Evolutionary conservation across 1,284 basidiomycete species (phyloP).

Genomic region (Fereydounia khargensis): DNA sequence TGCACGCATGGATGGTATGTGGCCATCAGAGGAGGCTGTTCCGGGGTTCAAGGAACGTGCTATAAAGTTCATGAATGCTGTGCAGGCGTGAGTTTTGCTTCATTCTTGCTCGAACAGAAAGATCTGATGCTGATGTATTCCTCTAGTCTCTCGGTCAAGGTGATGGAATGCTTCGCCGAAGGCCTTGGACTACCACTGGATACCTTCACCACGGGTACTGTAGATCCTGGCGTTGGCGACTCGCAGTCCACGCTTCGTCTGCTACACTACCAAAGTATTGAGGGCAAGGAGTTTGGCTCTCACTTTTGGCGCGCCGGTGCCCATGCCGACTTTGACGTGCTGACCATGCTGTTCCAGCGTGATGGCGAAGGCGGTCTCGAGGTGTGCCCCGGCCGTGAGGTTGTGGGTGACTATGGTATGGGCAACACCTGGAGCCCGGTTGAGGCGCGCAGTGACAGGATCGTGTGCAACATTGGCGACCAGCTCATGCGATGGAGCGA

Average conservation of each 20-base stretch:
- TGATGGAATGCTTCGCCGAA: constrained; percentile 59
- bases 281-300: constrained; percentile 53
- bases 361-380: constrained; percentile 65
- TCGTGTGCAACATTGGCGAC: constrained; percentile 68
- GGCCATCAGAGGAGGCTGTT: constrained; percentile 64
- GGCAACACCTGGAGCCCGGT: constrained; percentile 64
- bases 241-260: constrained; percentile 66
- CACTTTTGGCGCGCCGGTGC: constrained; percentile 63
- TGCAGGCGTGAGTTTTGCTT: no score
- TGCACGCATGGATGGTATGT: constrained; percentile 59
- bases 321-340: constrained; percentile 66
- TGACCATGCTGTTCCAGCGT: constrained; percentile 67
- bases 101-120: constrained; percentile 1
- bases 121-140: not conserved
- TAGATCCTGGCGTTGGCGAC: constrained; percentile 35
- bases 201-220: constrained; percentile 47
- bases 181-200: constrained; percentile 63
- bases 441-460: constrained; percentile 59
- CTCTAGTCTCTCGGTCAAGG: constrained; percentile 64
- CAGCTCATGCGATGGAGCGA: constrained; percentile 68
- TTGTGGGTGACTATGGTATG: constrained; percentile 61
- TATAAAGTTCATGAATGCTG: constrained; percentile 62
- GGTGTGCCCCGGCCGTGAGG: constrained; percentile 61
- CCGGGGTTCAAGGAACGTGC: constrained; percentile 64
- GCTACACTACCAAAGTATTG: constrained; percentile 63